Base-by-base conservation (phyloP, 169 alveolate species). In the Plasmodium gallinaceum region DNA sequence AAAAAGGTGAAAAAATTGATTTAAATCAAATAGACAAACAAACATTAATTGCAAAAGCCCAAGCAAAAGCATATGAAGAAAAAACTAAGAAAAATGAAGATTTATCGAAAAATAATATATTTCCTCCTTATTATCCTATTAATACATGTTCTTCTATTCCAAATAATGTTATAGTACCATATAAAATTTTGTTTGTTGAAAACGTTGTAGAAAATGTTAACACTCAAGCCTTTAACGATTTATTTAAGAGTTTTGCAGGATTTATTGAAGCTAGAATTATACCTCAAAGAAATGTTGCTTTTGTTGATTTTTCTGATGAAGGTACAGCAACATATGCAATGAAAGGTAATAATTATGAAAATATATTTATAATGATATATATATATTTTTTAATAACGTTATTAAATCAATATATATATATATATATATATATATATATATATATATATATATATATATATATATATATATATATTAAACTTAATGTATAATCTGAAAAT, bases 221-320 rank as follows among this genome's bases (percentile, higher is more conserved):
- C 52, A 65, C 83, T 39, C 68, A 86, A 39, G 95, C 86, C 14
- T 93, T 95, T 32, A 68, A 88, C 60, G 90, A 75, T 58, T 60
- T 95, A 62, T 95, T 95, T 71, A 80, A 90, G 70, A 68, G 69
- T 26, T 80, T 87, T 69, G 87, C 94, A 32, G 97, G 97, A 22
- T 93, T 92, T 74, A 52, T 88, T 12, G 97, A 95, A 45, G 94
- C 95, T n/a, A 92, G 96, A 48, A 94, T 94, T 65, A 94, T 95
- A 52, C 91, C 95, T 14, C 88, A 94, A 76, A 76, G 95, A 52
- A 83, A 92, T 42, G 97, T 95, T 45, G 97, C 97, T 5, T 94
- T 95, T 62, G 95, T 95, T 22, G 97, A 95, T 51, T 95, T 91
- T 54, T 95, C 94, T 68, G 90, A 74, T 64, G 96, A 94, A 58